Conservation (phyloP, 2,329 filamentous ascomycete species). For the Paracoccidioides lutzii region DNA sequence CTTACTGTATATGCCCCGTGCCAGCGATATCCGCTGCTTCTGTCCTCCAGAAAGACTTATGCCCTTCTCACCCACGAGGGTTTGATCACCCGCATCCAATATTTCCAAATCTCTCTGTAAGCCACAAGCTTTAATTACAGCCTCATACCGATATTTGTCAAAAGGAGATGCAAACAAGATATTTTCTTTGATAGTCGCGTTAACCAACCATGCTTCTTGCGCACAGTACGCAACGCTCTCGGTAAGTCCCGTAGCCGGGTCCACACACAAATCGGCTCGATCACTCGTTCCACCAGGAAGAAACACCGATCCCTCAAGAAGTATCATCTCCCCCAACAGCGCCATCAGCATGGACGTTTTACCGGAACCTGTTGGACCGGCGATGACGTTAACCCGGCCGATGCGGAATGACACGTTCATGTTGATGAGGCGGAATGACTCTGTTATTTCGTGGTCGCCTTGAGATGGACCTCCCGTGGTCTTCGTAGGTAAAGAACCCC, state of each 20-base stretch:
- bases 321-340: constrained; percentile 87
- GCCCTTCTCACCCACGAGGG: constrained; percentile 90
- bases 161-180: constrained; percentile 78
- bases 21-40: constrained; percentile 92
- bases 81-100: constrained; percentile 82
- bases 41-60: constrained; percentile 94
- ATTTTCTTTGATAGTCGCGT: constrained; percentile 89
- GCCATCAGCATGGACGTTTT: constrained; percentile 97
- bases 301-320: constrained; percentile 66
- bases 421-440: constrained; percentile 71
- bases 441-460: constrained; percentile 47
- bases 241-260: constrained; percentile 73
- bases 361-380: constrained; percentile 83
- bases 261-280: constrained; percentile 67
- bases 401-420: constrained; percentile 71
- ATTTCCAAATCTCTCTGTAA: constrained; percentile 85
- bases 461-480: constrained; percentile 31
- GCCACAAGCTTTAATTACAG: constrained; percentile 83
- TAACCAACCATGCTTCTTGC: constrained; percentile 93
- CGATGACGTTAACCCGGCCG: constrained; percentile 81
- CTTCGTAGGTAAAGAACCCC: constrained; percentile 51
- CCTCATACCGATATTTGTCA: constrained; percentile 69
- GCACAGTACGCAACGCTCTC: constrained; percentile 94
- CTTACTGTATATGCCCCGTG: constrained; percentile 93
- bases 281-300: constrained; percentile 68